These are phyloP conservation scores for Xylaria scruposa DNA, from an alignment of 495 filamentous ascomycete species.

Conservation along the genomic window DNA sequence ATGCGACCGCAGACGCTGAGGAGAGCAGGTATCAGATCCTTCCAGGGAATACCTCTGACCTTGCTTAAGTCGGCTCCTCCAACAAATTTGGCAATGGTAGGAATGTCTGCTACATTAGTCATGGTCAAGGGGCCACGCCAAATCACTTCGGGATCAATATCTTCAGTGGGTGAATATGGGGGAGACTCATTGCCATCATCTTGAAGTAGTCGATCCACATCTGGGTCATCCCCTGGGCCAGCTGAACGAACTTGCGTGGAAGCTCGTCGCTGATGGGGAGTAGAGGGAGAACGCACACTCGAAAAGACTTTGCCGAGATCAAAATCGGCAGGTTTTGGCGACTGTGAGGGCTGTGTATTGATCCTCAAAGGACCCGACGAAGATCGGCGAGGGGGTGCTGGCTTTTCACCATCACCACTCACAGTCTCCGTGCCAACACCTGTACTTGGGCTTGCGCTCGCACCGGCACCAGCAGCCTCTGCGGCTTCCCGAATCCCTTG, in stretches of 20 bases:
- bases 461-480: constrained; percentile 27
- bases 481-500: constrained; percentile 46
- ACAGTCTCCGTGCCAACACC: constrained; percentile 36
- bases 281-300: constrained; percentile 66
- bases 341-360: constrained; percentile 56
- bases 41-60: constrained; percentile 66
- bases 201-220: constrained; percentile 87
- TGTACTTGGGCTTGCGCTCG: not conserved
- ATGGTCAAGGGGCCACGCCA: constrained; percentile 85
- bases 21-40: constrained; percentile 68
- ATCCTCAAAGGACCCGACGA: constrained; percentile 51
- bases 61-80: constrained; percentile 77
- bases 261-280: constrained; percentile 51
- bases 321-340: constrained; percentile 60
- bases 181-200: constrained; percentile 85
- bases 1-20: constrained; percentile 86
- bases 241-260: constrained; percentile 53
- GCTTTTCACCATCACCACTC: constrained; percentile 32
- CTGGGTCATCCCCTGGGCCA: constrained; percentile 71
- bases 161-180: constrained; percentile 78
- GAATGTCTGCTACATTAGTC: constrained; percentile 75
- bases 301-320: constrained; percentile 76
- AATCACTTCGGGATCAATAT: constrained; percentile 70
- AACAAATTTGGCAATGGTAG: constrained; percentile 78
- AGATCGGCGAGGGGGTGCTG: constrained; percentile 33